Evolutionary conservation across 257 asterid species (phyloP), one percentile per base, ranked within the genome.

Genomic region (Salvia rosmarinus): DNA sequence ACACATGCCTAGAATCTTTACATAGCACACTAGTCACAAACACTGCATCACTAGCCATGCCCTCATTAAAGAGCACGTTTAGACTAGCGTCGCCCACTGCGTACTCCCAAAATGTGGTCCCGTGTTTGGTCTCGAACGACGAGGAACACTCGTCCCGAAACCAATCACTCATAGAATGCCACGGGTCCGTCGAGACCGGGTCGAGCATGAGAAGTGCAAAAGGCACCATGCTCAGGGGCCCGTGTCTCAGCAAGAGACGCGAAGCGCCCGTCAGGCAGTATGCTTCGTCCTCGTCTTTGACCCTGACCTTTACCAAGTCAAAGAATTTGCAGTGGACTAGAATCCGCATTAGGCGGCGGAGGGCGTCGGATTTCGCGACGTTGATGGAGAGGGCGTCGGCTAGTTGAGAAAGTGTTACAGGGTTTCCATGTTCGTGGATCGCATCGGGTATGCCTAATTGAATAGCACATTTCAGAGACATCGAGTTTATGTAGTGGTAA

Each of bases 381-480:
- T 59, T 46, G 52, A 71, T 71, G 52, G 52, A 21, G 42, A 60
- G 69, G 52, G 42, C 62, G 2, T 47, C 3, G 32, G 43, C 63
- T 8, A 71, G 14, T 3, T 58, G 2, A 2, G 60, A 71, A 30
- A 71, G 75, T 6, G 68, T 71, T 12, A 59, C 58, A 1, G 75
- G 68, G 19, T 71, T 11, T 23, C 34, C 49, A 60, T 71, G 68
- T 6, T 58, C 30, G 68, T 71, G 68, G 60, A 71, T 71, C 3
- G 6, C 68, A 2, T 71, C 75, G 39, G 75, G 60, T 44, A 71
- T 44, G 32, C 75, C 75, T 71, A 71, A 58, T 17, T 75, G 28
- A 2, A 75, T 23, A 4, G 75, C 79, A 4, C 64, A 67, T 58
- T 58, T 75, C 2, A 75, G 49, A 9, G 70, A 57, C 70, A 59